Base-by-base conservation (phyloP, 2,329 filamentous ascomycete species). In the Acrocalymma vagum region DNA sequence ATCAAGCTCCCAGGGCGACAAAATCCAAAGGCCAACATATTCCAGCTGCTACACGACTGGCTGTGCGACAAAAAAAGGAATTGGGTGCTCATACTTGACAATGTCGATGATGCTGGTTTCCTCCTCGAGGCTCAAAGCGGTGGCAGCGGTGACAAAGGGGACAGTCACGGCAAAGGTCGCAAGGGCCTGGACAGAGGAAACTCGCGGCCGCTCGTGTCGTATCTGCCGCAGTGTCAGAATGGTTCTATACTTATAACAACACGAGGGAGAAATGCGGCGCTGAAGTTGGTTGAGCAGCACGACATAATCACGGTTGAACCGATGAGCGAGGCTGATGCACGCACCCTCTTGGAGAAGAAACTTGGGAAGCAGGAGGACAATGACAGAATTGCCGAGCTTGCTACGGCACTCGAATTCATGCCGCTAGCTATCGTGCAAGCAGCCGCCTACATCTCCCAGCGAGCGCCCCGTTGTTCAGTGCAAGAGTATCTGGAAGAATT, bases 401-500 rank as follows among this genome's bases (percentile, higher is more conserved):
- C 42, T 2, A 29, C 36, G 1, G 52, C 51, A 10, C 62, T 72
- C 0, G 65, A 67, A 0, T 51, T 36, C 33, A 63, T 69, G 38
- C 69, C 68, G 7, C 63, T 70, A n/a, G 67, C 68, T 2, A 54
- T 70, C 2, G 36, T 56, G 3, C 64, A 70, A 32, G 67, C 68
- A 13, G 58, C 60, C 5, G 50, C 60, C 7, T 70, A 66, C 35
- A 71, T 72, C 30, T 27, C 10, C 2, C 23, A 53, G 9, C 28
- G 45, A 43, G 46, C 42, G n/a, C 51, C 51, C 2, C 38, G 33
- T 18, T 48, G 6, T 17, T 51, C 54, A 1, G 44, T 57, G 18
- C 17, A 9, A 5, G 18, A 39, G 29, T 80, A 80, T 42, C 50
- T 79, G 1, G 44, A 58, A 1, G 47, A 70, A 3, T 72, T 77